These are phyloP conservation scores for Chlamydomonas incerta DNA, from an alignment of 139 green algal species.

Conservation along the genomic window DNA sequence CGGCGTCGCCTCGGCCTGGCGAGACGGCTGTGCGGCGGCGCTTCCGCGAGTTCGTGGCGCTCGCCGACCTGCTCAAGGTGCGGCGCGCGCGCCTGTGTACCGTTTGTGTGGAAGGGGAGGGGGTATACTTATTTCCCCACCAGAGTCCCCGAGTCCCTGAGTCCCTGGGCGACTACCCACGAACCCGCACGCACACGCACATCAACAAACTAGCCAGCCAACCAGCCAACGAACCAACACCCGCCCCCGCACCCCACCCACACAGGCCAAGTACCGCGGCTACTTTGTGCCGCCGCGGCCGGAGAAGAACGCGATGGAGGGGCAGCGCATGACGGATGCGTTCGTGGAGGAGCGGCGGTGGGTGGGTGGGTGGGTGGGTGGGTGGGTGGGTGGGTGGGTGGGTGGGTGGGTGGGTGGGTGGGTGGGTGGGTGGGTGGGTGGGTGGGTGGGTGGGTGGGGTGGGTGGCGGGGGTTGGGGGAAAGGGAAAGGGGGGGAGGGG, in stretches of 20 bases:
- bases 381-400: neutral
- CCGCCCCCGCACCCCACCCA: too few relatives aligned
- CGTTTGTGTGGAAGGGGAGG: too few relatives aligned
- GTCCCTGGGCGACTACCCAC: too few relatives aligned
- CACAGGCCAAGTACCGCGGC: constrained; percentile 63
- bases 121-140: too few relatives aligned
- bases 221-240: too few relatives aligned
- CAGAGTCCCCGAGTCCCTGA: too few relatives aligned
- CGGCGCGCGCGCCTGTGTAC: too few relatives aligned
- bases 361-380: neutral
- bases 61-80: constrained; percentile 70
- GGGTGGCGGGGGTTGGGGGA: too few relatives aligned
- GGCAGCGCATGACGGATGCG: constrained; percentile 72
- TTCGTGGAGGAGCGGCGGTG: constrained; percentile 87
- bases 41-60: constrained; percentile 73
- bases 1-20: neutral
- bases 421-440: neutral
- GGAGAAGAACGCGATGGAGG: constrained; percentile 88
- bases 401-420: neutral
- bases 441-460: neutral
- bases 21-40: constrained; percentile 60
- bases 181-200: too few relatives aligned
- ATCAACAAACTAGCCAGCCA: too few relatives aligned
- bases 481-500: too few relatives aligned
- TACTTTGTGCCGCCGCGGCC: constrained; percentile 86